Evolutionary conservation across 2,329 filamentous ascomycete species (phyloP), one percentile per base, ranked within the genome.

Genomic region (Biscogniauxia sp.): DNA sequence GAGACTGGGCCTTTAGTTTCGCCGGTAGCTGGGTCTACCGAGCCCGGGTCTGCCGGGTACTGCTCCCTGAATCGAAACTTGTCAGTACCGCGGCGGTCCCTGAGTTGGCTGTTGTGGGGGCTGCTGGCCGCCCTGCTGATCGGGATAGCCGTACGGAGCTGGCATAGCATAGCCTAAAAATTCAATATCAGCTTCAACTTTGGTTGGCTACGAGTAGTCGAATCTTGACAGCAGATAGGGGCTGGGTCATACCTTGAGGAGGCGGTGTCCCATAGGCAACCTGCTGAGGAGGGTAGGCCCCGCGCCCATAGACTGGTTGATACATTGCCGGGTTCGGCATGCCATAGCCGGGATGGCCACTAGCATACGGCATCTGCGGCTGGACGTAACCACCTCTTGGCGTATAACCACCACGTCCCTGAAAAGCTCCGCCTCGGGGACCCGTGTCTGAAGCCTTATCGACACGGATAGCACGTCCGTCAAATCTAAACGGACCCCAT

Each of bases 391-490:
- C 73, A 57, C 69, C 70, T 57, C 72, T 70, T 20, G 77, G 75
- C 17, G 69, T 63, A 57, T 70, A 73, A 13, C 69, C 72, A 28
- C 70, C 68, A 53, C 74, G 72, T 56, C 75, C 74, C 55, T 78
- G 75, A 51, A 75, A 81, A 56, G 81, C 81, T 57, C 87, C 84
- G 57, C 84, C 84, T 60, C 86, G 84, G 53, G 86, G 82, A 53
- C 86, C 85, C 67, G 88, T 89, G 77, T 97, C 93, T 61, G 92
- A 93, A 64, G 93, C 95, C 78, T 93, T 96, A 80, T 98, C 94
- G 67, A 99, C 94, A 69, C 94, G 93, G 76, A 99, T 97, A 67
- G 86, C 88, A 70, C 94, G 92, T 66, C 94, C 94, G 77, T 98
- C 93, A 77, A 98, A 97, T 72, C 93, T 96, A 60, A 20, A 66